A percentile compares a stretch with the other conserved stretches of the same genome.
Conservation (phyloP, 2,329 filamentous ascomycete species). For the Penicillium sp. region DNA sequence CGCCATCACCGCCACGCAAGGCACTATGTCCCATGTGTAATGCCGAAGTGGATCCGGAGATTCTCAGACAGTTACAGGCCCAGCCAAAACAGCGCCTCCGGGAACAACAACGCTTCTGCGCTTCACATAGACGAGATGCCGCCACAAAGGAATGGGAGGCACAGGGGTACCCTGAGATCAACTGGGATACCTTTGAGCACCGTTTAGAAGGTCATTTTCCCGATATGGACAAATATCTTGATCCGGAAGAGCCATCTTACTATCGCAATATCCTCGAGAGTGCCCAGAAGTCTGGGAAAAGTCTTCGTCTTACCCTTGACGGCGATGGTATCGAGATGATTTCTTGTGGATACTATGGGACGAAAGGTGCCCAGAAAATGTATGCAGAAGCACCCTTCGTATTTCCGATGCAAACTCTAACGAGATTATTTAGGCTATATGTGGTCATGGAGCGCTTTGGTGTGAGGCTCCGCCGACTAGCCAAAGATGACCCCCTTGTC, state of each 20-base stretch:
- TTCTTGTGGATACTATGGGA: slow-evolving; percentile 80
- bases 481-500: slow-evolving; percentile 64
- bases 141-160: slow-evolving; percentile 52
- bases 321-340: slow-evolving; percentile 52
- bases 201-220: slow-evolving; percentile 60
- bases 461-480: slow-evolving; percentile 59
- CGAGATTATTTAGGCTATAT: slow-evolving; percentile 42
- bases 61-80: slow-evolving; percentile 55
- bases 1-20: slow-evolving; percentile 6
- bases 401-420: not conserved
- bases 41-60: slow-evolving; percentile 54
- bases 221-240: slow-evolving; percentile 60
- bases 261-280: slow-evolving; percentile 60
- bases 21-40: slow-evolving; percentile 67
- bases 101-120: slow-evolving; percentile 57
- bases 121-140: slow-evolving; percentile 58
- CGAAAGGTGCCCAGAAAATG: slow-evolving; percentile 69
- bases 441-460: slow-evolving; percentile 63
- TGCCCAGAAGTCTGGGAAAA: slow-evolving; percentile 59
- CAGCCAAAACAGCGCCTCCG: slow-evolving; percentile 36
- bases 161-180: slow-evolving; percentile 67
- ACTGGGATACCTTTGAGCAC: slow-evolving; percentile 63
- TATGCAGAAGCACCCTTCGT: slow-evolving; percentile 39
- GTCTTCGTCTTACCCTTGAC: slow-evolving; percentile 55
- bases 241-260: slow-evolving; percentile 53